phyloP scores from a whole-genome alignment of 352 stramenopile species.

The Globisporangium abappressorium region DNA sequence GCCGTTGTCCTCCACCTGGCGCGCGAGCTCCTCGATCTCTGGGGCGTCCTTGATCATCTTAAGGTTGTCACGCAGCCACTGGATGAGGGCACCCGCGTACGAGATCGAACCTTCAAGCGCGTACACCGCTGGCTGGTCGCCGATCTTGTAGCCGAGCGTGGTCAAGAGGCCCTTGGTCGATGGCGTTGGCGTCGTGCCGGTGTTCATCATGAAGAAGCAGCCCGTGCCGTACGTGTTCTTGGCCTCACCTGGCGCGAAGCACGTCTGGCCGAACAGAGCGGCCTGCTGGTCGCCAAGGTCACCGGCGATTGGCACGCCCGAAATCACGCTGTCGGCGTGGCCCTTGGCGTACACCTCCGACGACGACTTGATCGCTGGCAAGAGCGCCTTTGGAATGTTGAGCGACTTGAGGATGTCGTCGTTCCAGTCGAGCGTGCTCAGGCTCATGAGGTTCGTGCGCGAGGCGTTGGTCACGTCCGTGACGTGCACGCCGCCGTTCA shows the following conservation, averaged over 20 bases:
- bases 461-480: conserved; percentile 99
- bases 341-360: conserved; percentile 83
- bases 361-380: conserved; percentile 93
- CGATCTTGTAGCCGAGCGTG: conserved; percentile 88
- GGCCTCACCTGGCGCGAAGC: conserved; percentile 92
- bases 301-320: conserved; percentile 88
- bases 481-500: conserved; percentile 86
- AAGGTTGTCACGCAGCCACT: conserved; percentile 98
- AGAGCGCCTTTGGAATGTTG: conserved; percentile 80
- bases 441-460: conserved; percentile 94
- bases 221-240: conserved; percentile 99
- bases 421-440: conserved; percentile 92
- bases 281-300: conserved; percentile 97
- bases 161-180: conserved; percentile 95
- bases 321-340: conserved; percentile 56
- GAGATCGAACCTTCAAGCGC: conserved; percentile 96
- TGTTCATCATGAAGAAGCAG: conserved; percentile 99
- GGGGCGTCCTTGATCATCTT: conserved; percentile 90
- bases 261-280: conserved; percentile 97
- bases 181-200: conserved; percentile 83
- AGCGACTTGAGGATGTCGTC: conserved; percentile 80
- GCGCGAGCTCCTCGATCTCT: conserved; percentile 89
- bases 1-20: conserved; percentile 90
- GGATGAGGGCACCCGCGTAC: conserved; percentile 95
- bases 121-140: conserved; percentile 89